Conservation (phyloP, 192 early-diverging fungal genomes). For the Gaertneriomyces semiglobifer region DNA sequence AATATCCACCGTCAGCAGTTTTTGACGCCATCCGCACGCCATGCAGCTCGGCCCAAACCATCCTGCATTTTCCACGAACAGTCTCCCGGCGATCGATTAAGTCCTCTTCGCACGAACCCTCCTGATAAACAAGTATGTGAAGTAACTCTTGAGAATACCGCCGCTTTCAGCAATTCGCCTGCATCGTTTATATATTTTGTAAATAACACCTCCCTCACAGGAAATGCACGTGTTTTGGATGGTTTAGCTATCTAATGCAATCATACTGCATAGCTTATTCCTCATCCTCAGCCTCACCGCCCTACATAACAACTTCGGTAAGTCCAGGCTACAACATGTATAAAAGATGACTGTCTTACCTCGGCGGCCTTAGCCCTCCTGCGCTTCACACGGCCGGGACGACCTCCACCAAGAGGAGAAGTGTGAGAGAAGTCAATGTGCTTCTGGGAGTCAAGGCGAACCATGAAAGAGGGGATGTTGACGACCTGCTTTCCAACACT, state of each 20-base stretch:
- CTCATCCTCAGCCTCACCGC: conserved; percentile 44
- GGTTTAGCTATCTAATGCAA: too few species aligned
- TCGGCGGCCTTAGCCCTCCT: conserved; percentile 77
- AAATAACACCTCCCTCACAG: too few species aligned
- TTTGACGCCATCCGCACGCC: too few species aligned
- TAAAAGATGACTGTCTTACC: conserved; percentile 9
- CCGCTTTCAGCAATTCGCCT: too few species aligned
- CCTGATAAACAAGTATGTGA: neutral
- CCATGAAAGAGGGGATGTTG: conserved; percentile 93
- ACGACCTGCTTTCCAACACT: conserved; percentile 96
- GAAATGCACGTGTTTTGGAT: too few species aligned
- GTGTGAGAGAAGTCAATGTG: conserved; percentile 78
- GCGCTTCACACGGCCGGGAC: conserved; percentile 94
- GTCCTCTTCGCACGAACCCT: neutral
- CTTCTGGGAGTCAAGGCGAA: conserved; percentile 82
- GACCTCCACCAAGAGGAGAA: conserved; percentile 96
- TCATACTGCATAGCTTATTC: conserved; percentile 24
- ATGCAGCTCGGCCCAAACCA: too few species aligned
- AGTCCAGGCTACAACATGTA: neutral
- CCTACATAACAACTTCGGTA: conserved; percentile 17
- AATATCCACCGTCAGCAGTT: too few species aligned
- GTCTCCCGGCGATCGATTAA: neutral
- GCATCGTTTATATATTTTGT: too few species aligned
- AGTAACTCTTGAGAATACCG: too few species aligned
- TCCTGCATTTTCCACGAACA: too few species aligned